Evolutionary conservation across 306 rosid species (phyloP), one percentile per base, ranked within the genome.

Genomic region (Prunus fruticosa): DNA sequence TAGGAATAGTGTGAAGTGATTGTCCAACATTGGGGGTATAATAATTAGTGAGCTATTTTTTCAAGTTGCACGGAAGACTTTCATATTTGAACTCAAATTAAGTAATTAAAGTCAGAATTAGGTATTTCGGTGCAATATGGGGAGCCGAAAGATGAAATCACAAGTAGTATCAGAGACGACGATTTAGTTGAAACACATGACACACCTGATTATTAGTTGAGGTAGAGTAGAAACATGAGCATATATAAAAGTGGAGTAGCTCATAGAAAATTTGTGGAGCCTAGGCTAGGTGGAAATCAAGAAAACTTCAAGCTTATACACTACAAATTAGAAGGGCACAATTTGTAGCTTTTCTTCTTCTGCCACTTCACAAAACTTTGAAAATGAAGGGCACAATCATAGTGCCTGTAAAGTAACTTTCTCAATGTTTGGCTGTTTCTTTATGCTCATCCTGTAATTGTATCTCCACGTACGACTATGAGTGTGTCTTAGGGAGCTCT

Each of bases 401-500:
- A 25, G 27, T 46, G 46, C 46, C 7, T 60, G 46, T 16, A 61
- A 61, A 27, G 77, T 23, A 16, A 45, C 69, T 73, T 18, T 60
- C 43, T 57, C 69, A 61, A 49, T 73, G 69, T 61, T 61, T 13
- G 77, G 69, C 43, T 16, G 41, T 58, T 41, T 45, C 45, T 58
- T 73, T 22, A 43, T 57, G 22, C 41, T 25, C 12, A 47, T 13
- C 9, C 38, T 61, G 66, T n/a, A 61, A 58, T 22, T 61, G 66
- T 27, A 61, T 61, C 15, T 58, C 14, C 66, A 27, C 66, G 62
- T 11, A 56, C 20, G 49, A 53, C n/a, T 38, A 72, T 72, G 76
- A 72, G 61, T 72, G 66, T 72, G 76, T 72, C 56, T 72, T 54
- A 22, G 23, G 22, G 66, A 34, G 25, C 53, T 38, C 41, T 57